Evolutionary conservation across 2,329 filamentous ascomycete species (phyloP), one percentile per base, ranked within the genome.

Genomic region (Curvularia eragrostidis): DNA sequence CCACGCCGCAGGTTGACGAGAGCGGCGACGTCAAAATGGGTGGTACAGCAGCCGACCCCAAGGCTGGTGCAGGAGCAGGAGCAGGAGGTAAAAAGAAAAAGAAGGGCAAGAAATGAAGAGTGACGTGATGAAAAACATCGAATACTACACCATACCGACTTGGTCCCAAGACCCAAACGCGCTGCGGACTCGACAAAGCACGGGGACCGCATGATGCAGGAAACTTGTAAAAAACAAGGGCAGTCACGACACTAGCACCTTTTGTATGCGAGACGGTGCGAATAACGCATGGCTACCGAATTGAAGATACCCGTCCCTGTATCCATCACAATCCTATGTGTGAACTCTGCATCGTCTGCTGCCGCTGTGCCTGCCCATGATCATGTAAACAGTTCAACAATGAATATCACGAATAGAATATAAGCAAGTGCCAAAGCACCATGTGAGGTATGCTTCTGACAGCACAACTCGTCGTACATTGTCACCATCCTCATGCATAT

Each of bases 11-110:
- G 34, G 60, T 71, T 0, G 77, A 79, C 19, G 69, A 70, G 50
- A 43, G 54, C 42, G 65, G 65, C 1, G 71, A 77, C 54, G 64
- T 63, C 3, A 72, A 72, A 52, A 64, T 72, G 61, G 71, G 69
- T 3, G 70, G 67, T 18, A 52, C 63, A n/a, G 70, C 69, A 34
- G 41, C 58, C 9, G 67, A 65, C 5, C 67, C 26, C 8, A 38
- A 38, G 34, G 15, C 69, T 13, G 74, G 69, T 13, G 52, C 60
- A n/a, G 51, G 47, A 2, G 50, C 60, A 19, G 51, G 47, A 2
- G 54, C 56, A 34, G 78, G 76, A 6, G 79, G 76, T 18, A 82
- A 82, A 72, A 82, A 82, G 72, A 82, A 82, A 66, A 82, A 82
- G 72, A 81, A 81, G 71, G 77, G 78, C 48, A 82, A 83, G 77